Base-by-base conservation (phyloP, 768 basidiomycete genomes). In the Stropharia rugosoannulata region DNA sequence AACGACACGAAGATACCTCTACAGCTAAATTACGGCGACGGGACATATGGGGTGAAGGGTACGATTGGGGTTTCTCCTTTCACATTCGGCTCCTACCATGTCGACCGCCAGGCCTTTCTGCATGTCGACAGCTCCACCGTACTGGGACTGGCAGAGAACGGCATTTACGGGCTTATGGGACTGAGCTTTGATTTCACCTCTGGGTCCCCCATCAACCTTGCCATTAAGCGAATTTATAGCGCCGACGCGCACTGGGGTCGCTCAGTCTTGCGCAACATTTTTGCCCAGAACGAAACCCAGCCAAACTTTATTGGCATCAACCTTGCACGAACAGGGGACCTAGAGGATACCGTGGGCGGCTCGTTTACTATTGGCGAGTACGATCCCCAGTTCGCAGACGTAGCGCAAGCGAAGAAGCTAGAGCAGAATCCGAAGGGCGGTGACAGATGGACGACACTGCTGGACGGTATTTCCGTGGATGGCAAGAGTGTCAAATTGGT, bases 291-390 rank as follows among this genome's bases (percentile, higher is more conserved):
- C 49, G 62, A 73, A 0, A 51, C 59, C 9, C 56, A 66, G 0
- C 71, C 77, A 4, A 74, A 71, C 29, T 70, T 78, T n/a, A 64
- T 81, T 57, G 73, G 73, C 5, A 59, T 81, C 29, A 70, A 77
- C 13, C 69, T 80, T 13, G 68, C 75, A 5, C 73, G 78, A 4
- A 68, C 78, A 1, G 65, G 68, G 1, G 72, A 79, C 46, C 62
- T 75, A 13, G 73, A 75, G 35, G 61, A 72, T n/a, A 75, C 71
- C 0, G 66, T 67, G 9, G 77, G 75, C 41, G 79, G 79, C 0
- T 68, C 69, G 1, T 68, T 81, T 61, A 63, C 69, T 1, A 74
- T 80, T 41, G 74, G 78, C 42, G 77, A 75, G 54, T 77, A 75
- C 62, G 73, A 73, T 9, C 61, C 70, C 0, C 61, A 62, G 1